Conservation (phyloP, 805 yeast species). For the Ogataea haglerorum region DNA sequence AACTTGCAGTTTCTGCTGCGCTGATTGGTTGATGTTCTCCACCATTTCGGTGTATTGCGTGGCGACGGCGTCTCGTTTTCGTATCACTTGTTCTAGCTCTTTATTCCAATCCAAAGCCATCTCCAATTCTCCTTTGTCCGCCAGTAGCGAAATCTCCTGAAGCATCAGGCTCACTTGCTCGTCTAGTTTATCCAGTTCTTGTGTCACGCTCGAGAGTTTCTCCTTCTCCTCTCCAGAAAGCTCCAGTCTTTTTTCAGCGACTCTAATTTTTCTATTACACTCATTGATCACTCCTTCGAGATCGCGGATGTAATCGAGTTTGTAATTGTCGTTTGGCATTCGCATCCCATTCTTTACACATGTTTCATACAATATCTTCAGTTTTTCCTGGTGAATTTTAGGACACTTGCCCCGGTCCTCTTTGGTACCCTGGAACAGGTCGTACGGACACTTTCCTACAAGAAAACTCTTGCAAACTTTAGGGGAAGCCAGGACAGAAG, state of each 20-base stretch:
- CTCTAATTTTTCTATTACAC: slow-evolving; percentile 59
- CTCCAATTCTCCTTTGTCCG: slow-evolving; percentile 45
- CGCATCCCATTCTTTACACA: slow-evolving; percentile 34
- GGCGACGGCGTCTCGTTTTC: slow-evolving; percentile 50
- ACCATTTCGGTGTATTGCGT: slow-evolving; percentile 56
- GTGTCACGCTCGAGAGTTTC: slow-evolving; percentile 28
- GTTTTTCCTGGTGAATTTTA: slow-evolving; percentile 67
- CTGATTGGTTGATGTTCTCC: slow-evolving; percentile 77
- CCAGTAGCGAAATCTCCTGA: slow-evolving; percentile 59
- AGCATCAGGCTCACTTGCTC: slow-evolving; percentile 60
- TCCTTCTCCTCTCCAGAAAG: slow-evolving; percentile 61
- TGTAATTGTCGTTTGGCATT: slow-evolving; percentile 41
- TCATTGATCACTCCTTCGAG: slow-evolving; percentile 56
- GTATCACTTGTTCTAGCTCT: slow-evolving; percentile 41
- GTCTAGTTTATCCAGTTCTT: slow-evolving; percentile 60
- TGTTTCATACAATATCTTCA: slow-evolving; percentile 64
- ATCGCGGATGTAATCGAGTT: slow-evolving; percentile 45
- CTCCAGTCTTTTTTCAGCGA: slow-evolving; percentile 62
- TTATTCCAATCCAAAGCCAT: slow-evolving; percentile 50
- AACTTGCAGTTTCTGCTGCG: slow-evolving; percentile 87
- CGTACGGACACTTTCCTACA: slow-evolving; percentile 87
- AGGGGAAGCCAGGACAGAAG: slow-evolving; percentile 44
- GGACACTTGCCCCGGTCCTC: slow-evolving; percentile 82
- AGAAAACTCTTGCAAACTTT: slow-evolving; percentile 75
- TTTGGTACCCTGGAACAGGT: slow-evolving; percentile 76